Percentiles rank a stretch among this genome's conserved stretches.
phyloP scores from a whole-genome alignment of 139 green algal species.

The Astrephomene gubernaculifera region DNA sequence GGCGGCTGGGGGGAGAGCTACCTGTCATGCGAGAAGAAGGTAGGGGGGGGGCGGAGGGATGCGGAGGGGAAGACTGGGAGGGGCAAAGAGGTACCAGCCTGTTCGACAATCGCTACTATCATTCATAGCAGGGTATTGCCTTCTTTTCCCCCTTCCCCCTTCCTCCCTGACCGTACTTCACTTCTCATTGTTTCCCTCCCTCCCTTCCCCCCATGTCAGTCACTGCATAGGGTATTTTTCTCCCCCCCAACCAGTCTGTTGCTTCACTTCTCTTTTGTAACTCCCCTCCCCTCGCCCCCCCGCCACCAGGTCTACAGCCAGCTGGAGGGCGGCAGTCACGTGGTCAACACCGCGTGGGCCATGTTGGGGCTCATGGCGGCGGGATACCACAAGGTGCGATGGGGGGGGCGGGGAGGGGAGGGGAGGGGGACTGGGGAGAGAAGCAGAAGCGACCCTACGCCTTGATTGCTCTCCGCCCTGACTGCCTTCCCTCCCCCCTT shows the following conservation, averaged over 20 bases:
- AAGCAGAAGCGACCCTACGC: not conserved
- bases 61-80: not conserved
- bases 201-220: no score
- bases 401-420: not conserved
- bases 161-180: no score
- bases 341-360: constrained; percentile 98
- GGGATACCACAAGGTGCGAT: constrained; percentile 67
- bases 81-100: not conserved
- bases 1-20: constrained; percentile 99
- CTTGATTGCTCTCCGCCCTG: not conserved
- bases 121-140: no score
- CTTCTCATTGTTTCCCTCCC: no score
- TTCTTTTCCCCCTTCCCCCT: no score
- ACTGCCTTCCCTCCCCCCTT: not conserved
- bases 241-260: no score
- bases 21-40: constrained; percentile 97
- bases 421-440: not conserved
- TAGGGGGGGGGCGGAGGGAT: constrained; percentile 19
- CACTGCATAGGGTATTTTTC: no score
- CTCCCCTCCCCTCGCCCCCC: no score
- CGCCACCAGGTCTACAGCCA: constrained; percentile 94
- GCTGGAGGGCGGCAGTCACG: constrained; percentile 84
- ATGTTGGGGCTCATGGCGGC: constrained; percentile 89
- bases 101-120: not conserved
- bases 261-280: no score